Base-by-base conservation (phyloP, 352 stramenopile genomes). In the Phytopythium litorale region DNA sequence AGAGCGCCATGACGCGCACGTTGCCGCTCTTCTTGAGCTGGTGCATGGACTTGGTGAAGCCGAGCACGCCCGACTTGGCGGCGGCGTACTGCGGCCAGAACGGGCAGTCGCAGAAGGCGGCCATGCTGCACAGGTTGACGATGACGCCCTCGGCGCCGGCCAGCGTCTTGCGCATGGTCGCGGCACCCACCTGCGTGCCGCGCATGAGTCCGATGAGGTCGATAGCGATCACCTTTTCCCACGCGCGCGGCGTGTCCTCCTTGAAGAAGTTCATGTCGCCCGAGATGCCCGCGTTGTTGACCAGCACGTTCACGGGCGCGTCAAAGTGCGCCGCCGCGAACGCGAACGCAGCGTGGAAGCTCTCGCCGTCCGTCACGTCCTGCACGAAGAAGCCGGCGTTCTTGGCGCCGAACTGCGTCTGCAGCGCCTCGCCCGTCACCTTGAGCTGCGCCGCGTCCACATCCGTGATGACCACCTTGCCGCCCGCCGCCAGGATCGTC, bases 231-330 rank as follows among this genome's bases (percentile, higher is more conserved):
- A 86, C 72, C 9, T 62, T 66, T 43, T 81, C 71, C 78, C 78
- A 88, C 23, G 55, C 53, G 45, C 65, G 70, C 37, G 73, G 63
- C 21, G 70, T 60, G 56, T 74, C 67, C 13, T 77, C 61, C 46
- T 71, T 64, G 30, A 63, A 78, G 60, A 67, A 78, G 15, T 56
- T 56, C 60, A 71, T 64, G 46, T 79, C 64, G 33, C 72, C 67
- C 7, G 66, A 71, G 28, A 86, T 81, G 25, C 76, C 78, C 1
- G 78, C 78, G 60, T 88, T 85, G 68, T 88, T 88, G 13, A 75
- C 76, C 15, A 88, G 64, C 23, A 85, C 30, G 67, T 88, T 88
- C 6, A 82, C 68, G 0, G 65, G 67, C 11, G 42, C 49, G 33
- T 73, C 62, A 42, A 88, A 81, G 56, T 64, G 71, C 50, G 68